phyloP scores from a whole-genome alignment of 306 rosid genomes.

The Arachis stenosperma region DNA sequence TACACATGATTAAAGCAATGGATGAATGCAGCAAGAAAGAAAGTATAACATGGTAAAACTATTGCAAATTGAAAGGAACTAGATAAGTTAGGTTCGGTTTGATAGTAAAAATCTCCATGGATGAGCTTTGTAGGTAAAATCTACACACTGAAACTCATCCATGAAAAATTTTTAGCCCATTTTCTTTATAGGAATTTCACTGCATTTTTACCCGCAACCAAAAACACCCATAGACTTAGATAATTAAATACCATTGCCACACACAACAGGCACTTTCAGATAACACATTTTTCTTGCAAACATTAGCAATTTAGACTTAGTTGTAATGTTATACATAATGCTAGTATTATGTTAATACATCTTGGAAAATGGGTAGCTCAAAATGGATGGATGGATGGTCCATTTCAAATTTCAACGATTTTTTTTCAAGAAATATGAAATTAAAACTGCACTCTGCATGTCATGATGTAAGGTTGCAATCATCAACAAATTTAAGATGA shows the following conservation, averaged over 20 bases:
- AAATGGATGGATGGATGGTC: background rate
- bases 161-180: no score
- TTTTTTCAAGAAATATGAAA: no score
- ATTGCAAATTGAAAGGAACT: background rate
- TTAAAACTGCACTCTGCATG: no score
- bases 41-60: background rate
- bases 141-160: no score
- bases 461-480: background rate
- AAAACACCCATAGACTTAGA: background rate
- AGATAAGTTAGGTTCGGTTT: background rate
- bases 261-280: background rate
- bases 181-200: no score
- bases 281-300: background rate
- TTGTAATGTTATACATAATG: conserved; percentile 2
- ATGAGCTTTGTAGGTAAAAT: no score
- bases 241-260: background rate
- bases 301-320: background rate
- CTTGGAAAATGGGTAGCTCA: background rate
- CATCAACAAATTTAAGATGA: background rate
- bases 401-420: no score
- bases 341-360: no score
- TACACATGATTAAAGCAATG: background rate
- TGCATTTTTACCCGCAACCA: no score
- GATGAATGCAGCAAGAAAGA: conserved; percentile 8
- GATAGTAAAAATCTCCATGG: no score